Percentiles rank a stretch among this genome's conserved stretches.
These are phyloP conservation scores for Chamaecrista fasciculata DNA, from an alignment of 306 rosid species.

Conservation along the genomic window DNA sequence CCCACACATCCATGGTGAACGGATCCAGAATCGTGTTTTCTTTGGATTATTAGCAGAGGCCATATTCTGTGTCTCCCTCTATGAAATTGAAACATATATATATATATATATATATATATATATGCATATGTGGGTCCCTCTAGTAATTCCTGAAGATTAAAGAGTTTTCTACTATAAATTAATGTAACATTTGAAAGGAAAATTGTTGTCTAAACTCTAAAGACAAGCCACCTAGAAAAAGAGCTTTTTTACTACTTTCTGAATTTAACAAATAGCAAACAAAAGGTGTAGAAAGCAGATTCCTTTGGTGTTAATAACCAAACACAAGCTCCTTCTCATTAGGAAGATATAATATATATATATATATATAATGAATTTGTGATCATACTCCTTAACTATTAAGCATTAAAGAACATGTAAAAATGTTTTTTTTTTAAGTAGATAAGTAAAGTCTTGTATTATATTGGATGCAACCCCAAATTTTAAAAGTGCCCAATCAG, in stretches of 20 bases:
- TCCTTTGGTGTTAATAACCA: conserved; percentile 35
- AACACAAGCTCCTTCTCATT: conserved; percentile 7
- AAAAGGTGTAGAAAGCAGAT: conserved; percentile 45
- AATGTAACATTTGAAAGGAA: too few relatives aligned
- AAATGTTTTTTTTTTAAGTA: too few relatives aligned
- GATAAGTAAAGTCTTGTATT: too few relatives aligned
- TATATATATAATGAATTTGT: background rate
- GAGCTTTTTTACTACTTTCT: conserved; percentile 13
- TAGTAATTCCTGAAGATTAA: too few relatives aligned
- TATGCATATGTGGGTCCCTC: too few relatives aligned
- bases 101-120: too few relatives aligned
- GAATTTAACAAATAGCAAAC: conserved; percentile 6
- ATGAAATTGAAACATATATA: too few relatives aligned
- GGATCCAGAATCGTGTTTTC: background rate
- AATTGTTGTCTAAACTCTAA: too few relatives aligned
- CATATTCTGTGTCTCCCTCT: too few relatives aligned
- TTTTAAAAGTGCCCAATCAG: conserved; percentile 29
- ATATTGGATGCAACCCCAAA: background rate
- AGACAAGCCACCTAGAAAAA: background rate
- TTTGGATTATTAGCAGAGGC: too few relatives aligned
- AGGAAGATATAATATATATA: too few relatives aligned
- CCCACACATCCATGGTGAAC: background rate
- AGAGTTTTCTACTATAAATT: too few relatives aligned
- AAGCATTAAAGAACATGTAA: conserved; percentile 20
- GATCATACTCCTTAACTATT: conserved; percentile 30